Evolutionary conservation across 1,284 basidiomycete genomes (phyloP).

Genomic region (Austropuccinia psidii): DNA sequence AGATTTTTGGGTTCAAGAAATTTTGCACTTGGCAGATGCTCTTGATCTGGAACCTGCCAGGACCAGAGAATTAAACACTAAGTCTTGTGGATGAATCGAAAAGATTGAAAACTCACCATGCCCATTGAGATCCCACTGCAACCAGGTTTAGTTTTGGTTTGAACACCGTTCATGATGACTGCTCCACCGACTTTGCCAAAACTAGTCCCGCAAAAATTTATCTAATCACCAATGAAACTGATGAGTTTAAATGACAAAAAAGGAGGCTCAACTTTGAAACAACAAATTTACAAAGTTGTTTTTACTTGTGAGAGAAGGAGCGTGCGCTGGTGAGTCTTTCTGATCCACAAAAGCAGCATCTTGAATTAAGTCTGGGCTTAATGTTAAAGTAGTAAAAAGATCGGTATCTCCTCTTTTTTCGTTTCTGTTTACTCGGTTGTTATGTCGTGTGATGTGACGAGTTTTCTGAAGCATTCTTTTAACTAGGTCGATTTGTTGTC

Average conservation of each 20-base stretch:
- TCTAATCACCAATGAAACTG: background rate
- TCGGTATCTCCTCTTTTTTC: background rate
- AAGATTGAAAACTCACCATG: conserved; percentile 11
- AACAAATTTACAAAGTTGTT: conserved; percentile 22
- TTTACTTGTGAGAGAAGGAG: conserved; percentile 23
- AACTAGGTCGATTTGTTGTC: background rate
- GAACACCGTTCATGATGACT: conserved; percentile 26
- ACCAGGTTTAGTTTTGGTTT: conserved; percentile 5
- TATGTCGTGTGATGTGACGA: background rate
- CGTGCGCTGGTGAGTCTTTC: background rate
- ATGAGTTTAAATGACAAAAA: background rate
- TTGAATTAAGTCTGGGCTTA: conserved; percentile 1
- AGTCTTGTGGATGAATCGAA: background rate
- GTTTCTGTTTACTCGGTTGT: background rate
- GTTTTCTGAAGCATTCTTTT: conserved; percentile 21
- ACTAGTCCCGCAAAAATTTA: conserved; percentile 22
- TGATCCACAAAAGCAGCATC: background rate
- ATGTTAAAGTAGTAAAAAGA: background rate
- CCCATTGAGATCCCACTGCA: conserved; percentile 33
- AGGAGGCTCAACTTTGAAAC: background rate
- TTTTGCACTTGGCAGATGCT: conserved; percentile 20
- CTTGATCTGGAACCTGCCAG: conserved; percentile 11
- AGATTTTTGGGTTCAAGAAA: conserved; percentile 23
- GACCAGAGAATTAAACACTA: background rate
- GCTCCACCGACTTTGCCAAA: conserved; percentile 2